Conservation (phyloP, 768 basidiomycete genomes). For the Lentinula aciculospora region DNA sequence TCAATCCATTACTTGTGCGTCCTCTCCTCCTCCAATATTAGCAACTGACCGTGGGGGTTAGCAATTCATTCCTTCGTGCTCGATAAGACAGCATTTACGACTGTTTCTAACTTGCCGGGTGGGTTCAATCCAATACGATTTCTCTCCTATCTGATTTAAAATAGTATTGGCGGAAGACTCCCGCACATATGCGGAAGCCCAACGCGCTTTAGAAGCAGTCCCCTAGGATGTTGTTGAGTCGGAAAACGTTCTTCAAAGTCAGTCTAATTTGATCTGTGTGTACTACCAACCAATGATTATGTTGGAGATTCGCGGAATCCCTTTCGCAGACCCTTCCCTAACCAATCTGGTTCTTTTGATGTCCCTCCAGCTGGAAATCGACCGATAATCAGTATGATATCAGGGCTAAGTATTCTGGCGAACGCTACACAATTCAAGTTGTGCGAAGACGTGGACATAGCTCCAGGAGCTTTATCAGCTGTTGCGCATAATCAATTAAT, state of each 20-base stretch:
- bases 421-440: not conserved
- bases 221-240: not conserved
- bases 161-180: not conserved
- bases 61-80: not conserved
- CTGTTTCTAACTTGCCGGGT: not conserved
- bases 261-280: no score
- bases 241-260: not conserved
- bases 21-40: not conserved
- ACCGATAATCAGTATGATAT: not conserved
- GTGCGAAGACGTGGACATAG: not conserved
- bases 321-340: not conserved
- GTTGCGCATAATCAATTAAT: not conserved
- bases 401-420: not conserved
- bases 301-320: no score
- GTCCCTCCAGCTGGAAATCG: not conserved
- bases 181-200: not conserved
- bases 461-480: not conserved
- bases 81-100: not conserved
- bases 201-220: not conserved
- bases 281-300: no score
- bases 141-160: no score
- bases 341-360: not conserved
- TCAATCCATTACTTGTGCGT: not conserved
- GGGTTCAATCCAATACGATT: not conserved
- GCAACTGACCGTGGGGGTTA: not conserved